Conservation (phyloP, 2,329 filamentous ascomycete species). For the Penicillium freii region DNA sequence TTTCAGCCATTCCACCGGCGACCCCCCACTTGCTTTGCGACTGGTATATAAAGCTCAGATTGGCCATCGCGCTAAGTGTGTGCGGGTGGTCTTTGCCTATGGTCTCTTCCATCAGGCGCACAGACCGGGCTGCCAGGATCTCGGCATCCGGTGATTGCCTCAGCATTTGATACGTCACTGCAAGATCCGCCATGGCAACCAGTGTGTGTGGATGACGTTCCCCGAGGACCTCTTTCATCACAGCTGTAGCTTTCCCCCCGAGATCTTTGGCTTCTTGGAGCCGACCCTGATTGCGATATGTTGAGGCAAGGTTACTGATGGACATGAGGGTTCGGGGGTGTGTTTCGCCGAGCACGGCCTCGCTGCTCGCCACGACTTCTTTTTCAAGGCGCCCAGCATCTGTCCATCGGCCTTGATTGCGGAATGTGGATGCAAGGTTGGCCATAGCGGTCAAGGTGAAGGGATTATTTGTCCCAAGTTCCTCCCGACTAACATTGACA, state of each 20-base stretch:
- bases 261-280: constrained; percentile 14
- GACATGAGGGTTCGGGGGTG: constrained; percentile 20
- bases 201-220: constrained; percentile 13
- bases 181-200: constrained; percentile 9
- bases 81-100: constrained; percentile 10
- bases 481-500: constrained; percentile 2
- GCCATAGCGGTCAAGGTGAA: constrained; percentile 15
- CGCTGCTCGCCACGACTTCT: constrained; percentile 10
- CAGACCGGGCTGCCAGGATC: not conserved
- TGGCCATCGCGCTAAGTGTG: constrained; percentile 12
- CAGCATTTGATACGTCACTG: constrained; percentile 11
- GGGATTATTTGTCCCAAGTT: constrained; percentile 5
- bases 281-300: constrained; percentile 10
- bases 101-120: constrained; percentile 10
- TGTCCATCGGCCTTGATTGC: constrained; percentile 8
- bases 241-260: constrained; percentile 6
- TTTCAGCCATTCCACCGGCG: constrained; percentile 8
- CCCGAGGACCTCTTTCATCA: constrained; percentile 9
- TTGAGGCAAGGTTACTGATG: constrained; percentile 16
- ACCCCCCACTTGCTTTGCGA: constrained; percentile 13
- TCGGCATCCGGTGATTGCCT: constrained; percentile 4
- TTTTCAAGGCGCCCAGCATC: constrained; percentile 17
- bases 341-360: constrained; percentile 7
- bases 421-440: constrained; percentile 17
- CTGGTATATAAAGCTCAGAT: constrained; percentile 13